phyloP scores from a whole-genome alignment of 2,329 filamentous ascomycete species.

The Aspergillus transmontanensis region DNA sequence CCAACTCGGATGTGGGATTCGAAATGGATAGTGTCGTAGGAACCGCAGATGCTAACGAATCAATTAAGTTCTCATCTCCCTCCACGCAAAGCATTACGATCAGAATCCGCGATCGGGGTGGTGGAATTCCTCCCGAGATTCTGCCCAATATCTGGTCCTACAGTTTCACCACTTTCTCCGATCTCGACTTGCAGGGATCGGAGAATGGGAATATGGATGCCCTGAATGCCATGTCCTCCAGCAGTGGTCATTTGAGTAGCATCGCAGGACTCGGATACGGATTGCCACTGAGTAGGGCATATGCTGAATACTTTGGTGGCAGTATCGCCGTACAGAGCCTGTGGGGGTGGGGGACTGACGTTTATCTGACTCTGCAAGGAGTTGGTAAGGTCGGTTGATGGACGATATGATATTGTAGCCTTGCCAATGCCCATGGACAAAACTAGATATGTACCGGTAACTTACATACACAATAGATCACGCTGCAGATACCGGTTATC shows the following conservation, averaged over 20 bases:
- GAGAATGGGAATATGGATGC: constrained; percentile 64
- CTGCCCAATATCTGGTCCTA: constrained; percentile 93
- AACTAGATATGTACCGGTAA: background rate
- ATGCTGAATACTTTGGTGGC: constrained; percentile 97
- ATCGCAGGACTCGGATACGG: constrained; percentile 95
- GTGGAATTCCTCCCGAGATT: constrained; percentile 84
- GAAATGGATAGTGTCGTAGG: constrained; percentile 31
- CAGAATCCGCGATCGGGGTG: constrained; percentile 91
- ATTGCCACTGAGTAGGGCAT: constrained; percentile 83
- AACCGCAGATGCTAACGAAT: constrained; percentile 35
- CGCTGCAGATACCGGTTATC: background rate
- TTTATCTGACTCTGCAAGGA: constrained; percentile 64
- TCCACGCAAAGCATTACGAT: constrained; percentile 85
- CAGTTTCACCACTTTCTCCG: constrained; percentile 92
- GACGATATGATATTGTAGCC: background rate
- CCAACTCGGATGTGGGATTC: constrained; percentile 35
- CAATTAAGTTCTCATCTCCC: constrained; percentile 35
- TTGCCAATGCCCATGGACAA: background rate
- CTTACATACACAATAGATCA: background rate
- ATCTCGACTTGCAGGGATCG: constrained; percentile 55
- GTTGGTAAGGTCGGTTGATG: constrained; percentile 54
- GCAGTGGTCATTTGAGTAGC: constrained; percentile 72
- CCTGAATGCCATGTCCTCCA: constrained; percentile 72
- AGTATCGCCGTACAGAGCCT: constrained; percentile 94
- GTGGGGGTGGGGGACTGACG: constrained; percentile 84